Conservation (phyloP, 2,329 filamentous ascomycete genomes). For the Penicillium freii region DNA sequence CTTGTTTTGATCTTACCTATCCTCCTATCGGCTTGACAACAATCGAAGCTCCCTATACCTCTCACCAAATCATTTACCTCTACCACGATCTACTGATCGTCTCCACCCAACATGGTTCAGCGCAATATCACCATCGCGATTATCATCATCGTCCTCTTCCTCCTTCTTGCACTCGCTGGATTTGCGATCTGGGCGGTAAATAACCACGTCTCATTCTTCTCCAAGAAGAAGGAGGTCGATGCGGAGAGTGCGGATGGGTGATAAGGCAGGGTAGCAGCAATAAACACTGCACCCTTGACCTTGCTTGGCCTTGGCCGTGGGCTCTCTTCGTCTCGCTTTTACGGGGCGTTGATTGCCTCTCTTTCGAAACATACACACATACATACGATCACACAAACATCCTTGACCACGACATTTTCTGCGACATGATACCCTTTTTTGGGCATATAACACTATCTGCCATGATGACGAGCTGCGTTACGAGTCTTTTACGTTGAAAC, state of each 20-base stretch:
- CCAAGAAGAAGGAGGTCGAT: slow-evolving; percentile 29
- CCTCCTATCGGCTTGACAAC: background rate
- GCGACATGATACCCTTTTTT: slow-evolving; percentile 9
- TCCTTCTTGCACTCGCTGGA: slow-evolving; percentile 45
- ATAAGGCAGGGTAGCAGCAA: slow-evolving; percentile 1
- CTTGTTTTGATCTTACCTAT: background rate
- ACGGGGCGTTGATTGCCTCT: background rate
- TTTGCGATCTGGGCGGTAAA: slow-evolving; percentile 39
- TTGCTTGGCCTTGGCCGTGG: background rate
- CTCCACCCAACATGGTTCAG: slow-evolving; percentile 38
- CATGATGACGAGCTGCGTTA: slow-evolving; percentile 1
- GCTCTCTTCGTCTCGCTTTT: background rate
- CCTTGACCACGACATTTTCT: slow-evolving; percentile 6
- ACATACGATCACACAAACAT: background rate
- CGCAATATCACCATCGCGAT: slow-evolving; percentile 50
- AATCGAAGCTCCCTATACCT: background rate
- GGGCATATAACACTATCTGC: background rate
- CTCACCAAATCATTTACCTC: background rate
- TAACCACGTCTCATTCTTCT: slow-evolving; percentile 34
- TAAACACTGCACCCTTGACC: background rate
- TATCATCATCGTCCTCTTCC: slow-evolving; percentile 51
- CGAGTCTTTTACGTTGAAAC: slow-evolving; percentile 1
- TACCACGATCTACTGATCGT: background rate
- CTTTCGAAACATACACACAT: background rate
- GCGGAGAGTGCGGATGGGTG: slow-evolving; percentile 32